phyloP scores from a whole-genome alignment of 306 rosid genomes.

The Trifolium subterraneum region DNA sequence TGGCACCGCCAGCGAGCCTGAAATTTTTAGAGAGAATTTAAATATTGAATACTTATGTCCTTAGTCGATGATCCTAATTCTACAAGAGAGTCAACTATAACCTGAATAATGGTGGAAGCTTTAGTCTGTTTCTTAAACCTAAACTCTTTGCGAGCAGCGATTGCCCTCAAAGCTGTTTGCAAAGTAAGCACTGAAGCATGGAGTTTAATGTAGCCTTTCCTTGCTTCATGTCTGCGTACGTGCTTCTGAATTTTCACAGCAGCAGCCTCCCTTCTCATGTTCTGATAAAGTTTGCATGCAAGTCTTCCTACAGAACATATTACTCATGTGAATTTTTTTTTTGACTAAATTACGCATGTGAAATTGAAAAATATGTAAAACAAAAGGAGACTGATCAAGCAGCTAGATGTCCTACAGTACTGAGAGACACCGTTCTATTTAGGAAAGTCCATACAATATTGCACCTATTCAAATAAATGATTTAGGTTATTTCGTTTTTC shows the following conservation, averaged over 20 bases:
- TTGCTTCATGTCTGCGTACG: constrained; percentile 63
- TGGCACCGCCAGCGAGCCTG: constrained; percentile 95
- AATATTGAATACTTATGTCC: constrained; percentile 18
- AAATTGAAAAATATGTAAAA: constrained; percentile 36
- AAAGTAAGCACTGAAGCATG: constrained; percentile 66
- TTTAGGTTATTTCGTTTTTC: constrained; percentile 31
- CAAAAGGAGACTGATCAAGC: constrained; percentile 40
- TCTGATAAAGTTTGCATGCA: constrained; percentile 72
- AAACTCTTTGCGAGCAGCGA: constrained; percentile 78
- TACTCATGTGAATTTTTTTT: constrained; percentile 30
- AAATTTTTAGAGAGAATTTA: constrained; percentile 35
- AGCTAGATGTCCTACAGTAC: constrained; percentile 35
- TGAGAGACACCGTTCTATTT: constrained; percentile 34
- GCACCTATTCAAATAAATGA: constrained; percentile 36
- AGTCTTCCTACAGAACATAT: constrained; percentile 72
- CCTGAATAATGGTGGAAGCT: constrained; percentile 84
- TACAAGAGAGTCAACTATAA: constrained; percentile 45
- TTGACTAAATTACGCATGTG: constrained; percentile 25
- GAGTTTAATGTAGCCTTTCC: constrained; percentile 64
- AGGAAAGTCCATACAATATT: constrained; percentile 23
- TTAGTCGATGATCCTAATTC: constrained; percentile 28
- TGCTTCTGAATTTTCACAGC: constrained; percentile 85
- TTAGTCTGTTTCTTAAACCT: constrained; percentile 72
- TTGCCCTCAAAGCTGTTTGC: constrained; percentile 90
- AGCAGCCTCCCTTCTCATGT: constrained; percentile 74